A percentile compares a stretch with the other conserved stretches of the same genome.
These are phyloP conservation scores for Ogataea ganodermae DNA, from an alignment of 805 yeast genomes.

Conservation along the genomic window DNA sequence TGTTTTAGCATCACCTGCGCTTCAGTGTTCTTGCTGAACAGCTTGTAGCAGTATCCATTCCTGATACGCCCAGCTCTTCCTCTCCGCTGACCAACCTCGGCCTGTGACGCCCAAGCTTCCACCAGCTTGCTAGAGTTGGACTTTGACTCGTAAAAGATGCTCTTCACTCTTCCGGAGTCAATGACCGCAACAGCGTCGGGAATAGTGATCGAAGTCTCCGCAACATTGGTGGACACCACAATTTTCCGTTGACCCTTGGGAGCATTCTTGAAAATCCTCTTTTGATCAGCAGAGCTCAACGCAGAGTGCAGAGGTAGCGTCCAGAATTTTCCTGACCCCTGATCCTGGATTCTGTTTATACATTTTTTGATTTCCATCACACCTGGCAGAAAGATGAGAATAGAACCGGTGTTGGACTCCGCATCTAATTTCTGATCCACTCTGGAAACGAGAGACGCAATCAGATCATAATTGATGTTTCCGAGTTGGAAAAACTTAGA, in stretches of 20 bases:
- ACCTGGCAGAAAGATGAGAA: constrained; percentile 87
- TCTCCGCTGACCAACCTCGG: constrained; percentile 86
- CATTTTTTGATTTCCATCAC: constrained; percentile 80
- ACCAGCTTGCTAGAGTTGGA: constrained; percentile 68
- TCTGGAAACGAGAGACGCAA: constrained; percentile 54
- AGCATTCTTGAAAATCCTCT: constrained; percentile 63
- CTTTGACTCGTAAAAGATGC: constrained; percentile 66
- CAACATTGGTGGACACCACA: constrained; percentile 89
- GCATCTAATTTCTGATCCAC: constrained; percentile 50
- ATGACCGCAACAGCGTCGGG: constrained; percentile 93
- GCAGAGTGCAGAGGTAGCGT: constrained; percentile 87
- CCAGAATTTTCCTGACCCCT: constrained; percentile 33
- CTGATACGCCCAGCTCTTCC: constrained; percentile 99
- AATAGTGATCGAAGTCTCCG: constrained; percentile 95
- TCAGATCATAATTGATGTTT: constrained; percentile 71
- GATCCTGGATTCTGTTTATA: constrained; percentile 39
- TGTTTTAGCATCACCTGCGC: constrained; percentile 58
- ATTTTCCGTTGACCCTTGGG: constrained; percentile 64
- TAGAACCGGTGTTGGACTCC: constrained; percentile 62
- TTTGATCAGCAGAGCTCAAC: constrained; percentile 78
- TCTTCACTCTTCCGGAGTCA: constrained; percentile 85
- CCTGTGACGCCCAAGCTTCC: constrained; percentile 86
- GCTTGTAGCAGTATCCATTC: constrained; percentile 76
- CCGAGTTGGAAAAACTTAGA: constrained; percentile 67
- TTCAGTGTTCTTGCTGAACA: constrained; percentile 68